These are phyloP conservation scores for Naganishia cerealis DNA, from an alignment of 1,284 basidiomycete species.

Conservation along the genomic window DNA sequence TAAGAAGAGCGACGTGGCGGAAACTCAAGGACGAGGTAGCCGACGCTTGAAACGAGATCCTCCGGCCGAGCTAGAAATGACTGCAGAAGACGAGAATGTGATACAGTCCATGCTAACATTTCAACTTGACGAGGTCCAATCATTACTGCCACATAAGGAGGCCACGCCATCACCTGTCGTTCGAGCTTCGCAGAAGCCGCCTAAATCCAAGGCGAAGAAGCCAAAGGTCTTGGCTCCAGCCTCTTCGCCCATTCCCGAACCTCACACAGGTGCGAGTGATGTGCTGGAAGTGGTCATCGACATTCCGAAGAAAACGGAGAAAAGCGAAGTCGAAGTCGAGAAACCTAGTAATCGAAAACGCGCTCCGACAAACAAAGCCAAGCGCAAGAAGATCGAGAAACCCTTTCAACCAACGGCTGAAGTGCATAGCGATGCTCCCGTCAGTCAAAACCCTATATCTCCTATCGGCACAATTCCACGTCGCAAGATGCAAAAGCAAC, in stretches of 20 bases:
- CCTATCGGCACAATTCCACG: constrained; percentile 5
- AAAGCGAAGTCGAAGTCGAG: background rate
- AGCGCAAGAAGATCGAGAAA: constrained; percentile 22
- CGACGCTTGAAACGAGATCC: constrained; percentile 14
- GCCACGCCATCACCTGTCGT: background rate
- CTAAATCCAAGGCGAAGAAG: constrained; percentile 1
- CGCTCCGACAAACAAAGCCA: constrained; percentile 8
- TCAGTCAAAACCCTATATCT: background rate
- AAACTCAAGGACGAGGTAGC: constrained; percentile 10
- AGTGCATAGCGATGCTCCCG: background rate
- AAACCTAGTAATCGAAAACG: constrained; percentile 4
- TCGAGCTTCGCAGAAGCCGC: background rate
- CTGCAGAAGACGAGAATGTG: constrained; percentile 1
- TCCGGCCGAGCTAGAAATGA: constrained; percentile 20
- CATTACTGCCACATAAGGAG: background rate
- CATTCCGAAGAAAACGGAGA: background rate
- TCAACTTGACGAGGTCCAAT: constrained; percentile 1
- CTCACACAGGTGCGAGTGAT: background rate
- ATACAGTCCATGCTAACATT: constrained; percentile 1
- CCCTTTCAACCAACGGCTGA: background rate
- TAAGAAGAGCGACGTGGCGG: constrained; percentile 6
- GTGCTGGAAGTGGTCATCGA: constrained; percentile 19
- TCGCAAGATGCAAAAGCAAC: constrained; percentile 22
- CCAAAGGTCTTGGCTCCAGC: background rate
- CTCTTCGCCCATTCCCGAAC: background rate